Evolutionary conservation across 208 protist genomes (phyloP).

Genomic region (Polymyxa betae): DNA sequence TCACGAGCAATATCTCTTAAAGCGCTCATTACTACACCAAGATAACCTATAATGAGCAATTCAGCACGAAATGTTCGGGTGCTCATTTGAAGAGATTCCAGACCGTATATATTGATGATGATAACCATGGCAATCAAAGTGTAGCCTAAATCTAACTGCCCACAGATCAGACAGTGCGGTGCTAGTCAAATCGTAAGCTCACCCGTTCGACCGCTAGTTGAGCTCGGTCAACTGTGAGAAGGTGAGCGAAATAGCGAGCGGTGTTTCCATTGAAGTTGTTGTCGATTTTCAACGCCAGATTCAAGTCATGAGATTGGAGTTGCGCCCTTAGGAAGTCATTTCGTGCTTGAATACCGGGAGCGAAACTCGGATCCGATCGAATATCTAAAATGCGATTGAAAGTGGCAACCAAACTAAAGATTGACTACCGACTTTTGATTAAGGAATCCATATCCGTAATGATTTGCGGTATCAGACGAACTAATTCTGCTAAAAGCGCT

Average conservation of each 20-base stretch:
- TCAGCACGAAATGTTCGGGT: neutral
- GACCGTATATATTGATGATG: neutral
- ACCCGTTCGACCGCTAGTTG: neutral
- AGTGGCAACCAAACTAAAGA: neutral
- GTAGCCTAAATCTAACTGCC: neutral
- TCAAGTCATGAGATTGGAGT: neutral
- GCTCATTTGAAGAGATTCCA: neutral
- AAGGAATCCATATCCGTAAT: neutral
- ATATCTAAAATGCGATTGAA: neutral
- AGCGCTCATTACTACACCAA: neutral
- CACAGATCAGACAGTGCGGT: neutral
- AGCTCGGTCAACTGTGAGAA: neutral
- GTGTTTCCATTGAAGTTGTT: neutral
- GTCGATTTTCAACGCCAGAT: neutral
- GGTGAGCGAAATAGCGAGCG: neutral
- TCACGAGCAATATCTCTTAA: neutral
- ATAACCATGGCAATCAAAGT: neutral
- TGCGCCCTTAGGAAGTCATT: neutral
- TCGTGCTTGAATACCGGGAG: neutral
- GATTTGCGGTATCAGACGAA: neutral
- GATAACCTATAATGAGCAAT: neutral
- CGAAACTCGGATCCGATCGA: neutral
- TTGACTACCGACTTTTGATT: neutral
- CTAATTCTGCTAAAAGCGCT: neutral
- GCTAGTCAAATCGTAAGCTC: neutral